phyloP scores from a whole-genome alignment of 768 basidiomycete genomes.

The Hypholoma sublateritium region DNA sequence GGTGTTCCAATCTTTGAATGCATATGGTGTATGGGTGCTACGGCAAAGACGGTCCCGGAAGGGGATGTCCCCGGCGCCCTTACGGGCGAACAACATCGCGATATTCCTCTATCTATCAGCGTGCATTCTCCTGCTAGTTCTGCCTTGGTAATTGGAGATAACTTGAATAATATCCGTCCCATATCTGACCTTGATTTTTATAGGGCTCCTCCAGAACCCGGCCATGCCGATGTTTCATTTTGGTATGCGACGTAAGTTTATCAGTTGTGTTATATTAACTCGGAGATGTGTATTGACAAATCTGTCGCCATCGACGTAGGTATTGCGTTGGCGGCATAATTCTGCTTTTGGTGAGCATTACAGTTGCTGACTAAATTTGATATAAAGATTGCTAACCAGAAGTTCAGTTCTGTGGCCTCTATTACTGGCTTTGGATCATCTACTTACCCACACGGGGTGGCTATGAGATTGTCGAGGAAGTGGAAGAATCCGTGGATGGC shows the following conservation, averaged over 20 bases:
- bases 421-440: conserved; percentile 43
- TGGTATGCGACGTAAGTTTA: conserved; percentile 37
- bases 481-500: conserved; percentile 38
- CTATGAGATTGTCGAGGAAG: conserved; percentile 47
- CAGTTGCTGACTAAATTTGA: not conserved
- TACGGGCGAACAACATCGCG: conserved; percentile 25
- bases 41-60: conserved; percentile 21
- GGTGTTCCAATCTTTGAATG: conserved; percentile 31
- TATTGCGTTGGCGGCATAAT: conserved; percentile 31
- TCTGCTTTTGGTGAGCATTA: conserved; percentile 23
- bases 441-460: conserved; percentile 41
- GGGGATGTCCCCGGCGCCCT: conserved; percentile 21
- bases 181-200: not conserved
- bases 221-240: conserved; percentile 36
- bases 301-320: conserved; percentile 5
- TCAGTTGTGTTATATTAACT: not conserved
- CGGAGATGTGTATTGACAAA: not conserved
- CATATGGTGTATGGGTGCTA: conserved; percentile 32
- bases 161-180: not conserved
- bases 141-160: conserved; percentile 28
- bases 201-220: conserved; percentile 36
- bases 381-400: not conserved
- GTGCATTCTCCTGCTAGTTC: conserved; percentile 28
- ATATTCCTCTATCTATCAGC: conserved; percentile 26
- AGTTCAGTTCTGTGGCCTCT: conserved; percentile 30